These are phyloP conservation scores for Trichoderma atroviride DNA, from an alignment of 2,329 filamentous ascomycete species.

Conservation along the genomic window DNA sequence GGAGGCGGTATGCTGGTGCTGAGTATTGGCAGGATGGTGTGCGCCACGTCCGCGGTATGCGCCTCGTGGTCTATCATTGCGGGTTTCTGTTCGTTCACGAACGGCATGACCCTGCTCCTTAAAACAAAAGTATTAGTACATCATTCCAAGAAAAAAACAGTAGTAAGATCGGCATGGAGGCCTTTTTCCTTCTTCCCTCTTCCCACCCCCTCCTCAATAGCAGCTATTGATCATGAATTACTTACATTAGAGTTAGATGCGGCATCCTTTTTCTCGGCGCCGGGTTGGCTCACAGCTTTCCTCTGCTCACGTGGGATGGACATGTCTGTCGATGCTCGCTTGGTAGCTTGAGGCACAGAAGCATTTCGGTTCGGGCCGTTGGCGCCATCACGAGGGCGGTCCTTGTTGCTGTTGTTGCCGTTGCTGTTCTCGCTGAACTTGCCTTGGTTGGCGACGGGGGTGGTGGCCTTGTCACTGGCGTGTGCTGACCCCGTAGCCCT, in stretches of 20 bases:
- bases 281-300: slow-evolving; percentile 44
- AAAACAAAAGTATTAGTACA: slow-evolving; percentile 18
- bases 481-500: slow-evolving; percentile 43
- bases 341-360: slow-evolving; percentile 44
- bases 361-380: slow-evolving; percentile 41
- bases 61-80: slow-evolving; percentile 48
- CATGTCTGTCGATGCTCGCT: slow-evolving; percentile 50
- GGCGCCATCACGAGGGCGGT: slow-evolving; percentile 42
- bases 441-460: slow-evolving; percentile 34
- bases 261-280: slow-evolving; percentile 45
- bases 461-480: slow-evolving; percentile 43
- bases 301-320: slow-evolving; percentile 48
- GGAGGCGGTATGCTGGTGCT: slow-evolving; percentile 39
- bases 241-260: slow-evolving; percentile 45
- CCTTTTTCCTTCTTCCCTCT: not conserved
- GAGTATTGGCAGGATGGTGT: slow-evolving; percentile 44
- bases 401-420: slow-evolving; percentile 31
- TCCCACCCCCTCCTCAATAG: not conserved
- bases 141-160: not conserved
- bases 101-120: slow-evolving; percentile 37
- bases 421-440: slow-evolving; percentile 38
- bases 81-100: slow-evolving; percentile 42
- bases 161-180: not conserved
- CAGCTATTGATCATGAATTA: slow-evolving; percentile 24
- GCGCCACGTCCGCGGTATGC: slow-evolving; percentile 51